phyloP scores from a whole-genome alignment of 2,329 filamentous ascomycete species.

The Colletotrichum melonis region DNA sequence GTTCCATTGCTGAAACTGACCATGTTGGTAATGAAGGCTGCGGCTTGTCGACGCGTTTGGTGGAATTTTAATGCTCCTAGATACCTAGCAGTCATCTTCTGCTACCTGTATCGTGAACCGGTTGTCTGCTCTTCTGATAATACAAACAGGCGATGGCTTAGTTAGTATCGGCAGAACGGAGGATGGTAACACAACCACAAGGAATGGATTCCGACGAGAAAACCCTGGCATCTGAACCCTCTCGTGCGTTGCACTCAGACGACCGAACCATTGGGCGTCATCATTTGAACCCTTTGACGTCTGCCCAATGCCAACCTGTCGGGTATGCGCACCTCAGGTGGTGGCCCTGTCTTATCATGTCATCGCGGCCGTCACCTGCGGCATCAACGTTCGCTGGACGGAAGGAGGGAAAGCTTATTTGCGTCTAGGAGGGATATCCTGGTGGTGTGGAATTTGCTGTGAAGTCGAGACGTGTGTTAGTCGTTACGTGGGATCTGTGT shows the following conservation, averaged over 20 bases:
- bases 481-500: too few species aligned
- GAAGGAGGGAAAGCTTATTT: slow-evolving; percentile 19
- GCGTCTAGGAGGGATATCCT: slow-evolving; percentile 10
- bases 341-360: slow-evolving; percentile 9
- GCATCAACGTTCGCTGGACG: not conserved
- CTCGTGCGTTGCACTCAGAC: not conserved
- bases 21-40: too few species aligned
- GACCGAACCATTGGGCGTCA: not conserved
- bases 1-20: too few species aligned
- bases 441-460: not conserved
- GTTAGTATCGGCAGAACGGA: not conserved
- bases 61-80: too few species aligned
- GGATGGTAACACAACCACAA: not conserved
- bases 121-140: too few species aligned
- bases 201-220: not conserved
- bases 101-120: too few species aligned
- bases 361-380: slow-evolving; percentile 12
- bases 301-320: not conserved
- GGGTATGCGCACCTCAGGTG: not conserved
- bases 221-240: too few species aligned
- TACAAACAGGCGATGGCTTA: not conserved
- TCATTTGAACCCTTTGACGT: not conserved
- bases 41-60: too few species aligned
- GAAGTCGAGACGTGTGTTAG: not conserved
- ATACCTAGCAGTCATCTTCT: too few species aligned